Evolutionary conservation across 768 basidiomycete species (phyloP).

Genomic region (Phylloporus scabripes): DNA sequence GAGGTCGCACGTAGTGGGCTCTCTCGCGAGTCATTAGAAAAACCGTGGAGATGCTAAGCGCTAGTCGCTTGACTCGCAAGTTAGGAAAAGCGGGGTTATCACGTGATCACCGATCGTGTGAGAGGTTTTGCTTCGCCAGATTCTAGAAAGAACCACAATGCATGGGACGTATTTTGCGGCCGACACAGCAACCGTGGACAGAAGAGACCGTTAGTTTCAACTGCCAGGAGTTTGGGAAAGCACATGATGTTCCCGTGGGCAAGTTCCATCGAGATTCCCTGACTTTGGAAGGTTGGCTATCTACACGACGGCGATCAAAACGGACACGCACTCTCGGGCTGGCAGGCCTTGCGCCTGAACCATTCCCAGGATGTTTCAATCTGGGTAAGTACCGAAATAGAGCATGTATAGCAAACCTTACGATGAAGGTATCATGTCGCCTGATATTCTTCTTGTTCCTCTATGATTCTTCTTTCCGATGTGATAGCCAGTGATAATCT

Average conservation of each 20-base stretch:
- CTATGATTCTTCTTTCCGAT: constrained; percentile 13
- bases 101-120: constrained; percentile 11
- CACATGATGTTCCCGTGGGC: neutral
- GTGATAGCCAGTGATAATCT: constrained; percentile 14
- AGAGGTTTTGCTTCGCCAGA: too few relatives aligned
- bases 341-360: constrained; percentile 6
- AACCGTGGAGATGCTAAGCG: neutral
- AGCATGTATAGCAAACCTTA: constrained; percentile 2
- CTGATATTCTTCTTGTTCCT: constrained; percentile 2
- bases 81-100: constrained; percentile 2
- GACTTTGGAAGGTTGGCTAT: constrained; percentile 2
- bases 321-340: constrained; percentile 17
- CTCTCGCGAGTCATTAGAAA: constrained; percentile 20
- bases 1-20: constrained; percentile 22
- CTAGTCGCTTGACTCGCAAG: neutral
- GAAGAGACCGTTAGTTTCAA: neutral
- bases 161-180: neutral
- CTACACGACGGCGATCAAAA: constrained; percentile 23
- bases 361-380: neutral
- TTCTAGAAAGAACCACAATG: neutral
- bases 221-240: neutral
- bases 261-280: constrained; percentile 9
- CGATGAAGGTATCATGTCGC: neutral
- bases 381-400: constrained; percentile 7
- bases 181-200: neutral